Evolutionary conservation across 805 yeast species (phyloP), one percentile per base, ranked within the genome.

Genomic region (Yarrowia divulgata): DNA sequence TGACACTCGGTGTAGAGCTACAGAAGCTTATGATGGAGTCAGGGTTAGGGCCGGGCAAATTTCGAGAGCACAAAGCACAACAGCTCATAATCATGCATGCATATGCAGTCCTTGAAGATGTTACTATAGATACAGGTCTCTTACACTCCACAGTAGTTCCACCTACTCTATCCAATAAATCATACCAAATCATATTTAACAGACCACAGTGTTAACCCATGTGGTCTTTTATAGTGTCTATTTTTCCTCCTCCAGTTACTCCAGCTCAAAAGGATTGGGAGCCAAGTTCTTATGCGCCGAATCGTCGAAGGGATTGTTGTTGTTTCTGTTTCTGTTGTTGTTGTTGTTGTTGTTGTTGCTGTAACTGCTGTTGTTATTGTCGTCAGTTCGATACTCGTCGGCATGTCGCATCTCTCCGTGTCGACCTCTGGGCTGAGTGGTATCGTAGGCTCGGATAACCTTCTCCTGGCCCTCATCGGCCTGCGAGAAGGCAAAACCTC

Each of bases 401-500:
- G 69, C 58, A 37, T 66, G 49, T 68, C 72, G 81, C 79, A 84
- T 75, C 73, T 85, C 89, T 57, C 93, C 94, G 75, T 86, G 87
- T n/a, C 80, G 85, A 23, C 93, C 93, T 79, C 93, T 85, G 74
- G 86, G 83, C 79, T 90, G 89, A 0, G 98, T 94, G 3, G 98
- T 94, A 78, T 95, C 99, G 75, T 95, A 95, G 82, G 96, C 91
- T 75, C 98, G 85, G 62, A 95, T 89, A 71, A 95, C 86, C 76
- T 88, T 88, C 73, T 93, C 97, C 80, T 93, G 97, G 45, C 97
- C 97, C 77, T 91, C 97, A 72, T 92, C 97, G 58, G 90, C 93
- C 79, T 95, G 98, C 8, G 98, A 93, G 75, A 95, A 95, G 1
- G 99, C 99, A 83, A 91, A 95, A 7, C 99, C 99, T 80, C 98